phyloP scores from a whole-genome alignment of 805 yeast species.

The Vanderwaltozyma verrucispora region DNA sequence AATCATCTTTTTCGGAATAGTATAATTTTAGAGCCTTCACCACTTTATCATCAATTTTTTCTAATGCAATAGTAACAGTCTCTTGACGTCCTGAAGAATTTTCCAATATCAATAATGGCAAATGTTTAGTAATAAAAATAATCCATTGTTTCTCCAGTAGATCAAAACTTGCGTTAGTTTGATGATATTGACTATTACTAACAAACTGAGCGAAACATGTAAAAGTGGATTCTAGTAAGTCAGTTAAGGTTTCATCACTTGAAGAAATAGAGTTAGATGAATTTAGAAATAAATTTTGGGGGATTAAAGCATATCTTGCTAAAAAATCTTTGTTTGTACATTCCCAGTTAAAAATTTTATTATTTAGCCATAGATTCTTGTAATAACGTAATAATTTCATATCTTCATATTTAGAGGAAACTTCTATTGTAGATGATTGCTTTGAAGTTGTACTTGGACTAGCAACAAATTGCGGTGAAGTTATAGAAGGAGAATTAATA shows the following conservation, averaged over 20 bases:
- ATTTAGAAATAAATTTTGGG: constrained; percentile 26
- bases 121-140: constrained; percentile 34
- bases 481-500: constrained; percentile 19
- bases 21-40: constrained; percentile 26
- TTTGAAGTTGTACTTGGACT: constrained; percentile 19
- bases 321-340: constrained; percentile 24
- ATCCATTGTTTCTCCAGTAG: constrained; percentile 34
- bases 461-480: constrained; percentile 24
- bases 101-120: constrained; percentile 36
- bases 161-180: constrained; percentile 27
- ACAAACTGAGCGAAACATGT: constrained; percentile 36
- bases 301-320: constrained; percentile 23
- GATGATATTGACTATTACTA: constrained; percentile 34
- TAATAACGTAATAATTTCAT: constrained; percentile 25
- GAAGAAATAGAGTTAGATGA: constrained; percentile 15
- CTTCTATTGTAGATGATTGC: neutral
- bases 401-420: constrained; percentile 16
- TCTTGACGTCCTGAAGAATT: constrained; percentile 8
- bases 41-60: constrained; percentile 23
- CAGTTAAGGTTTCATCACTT: constrained; percentile 16
- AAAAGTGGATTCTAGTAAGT: constrained; percentile 29
- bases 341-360: constrained; percentile 29
- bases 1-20: constrained; percentile 27
- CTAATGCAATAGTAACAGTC: constrained; percentile 16
- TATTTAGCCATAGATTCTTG: constrained; percentile 32